Evolutionary conservation across 768 basidiomycete species (phyloP).

Genomic region (Pholiota molesta): DNA sequence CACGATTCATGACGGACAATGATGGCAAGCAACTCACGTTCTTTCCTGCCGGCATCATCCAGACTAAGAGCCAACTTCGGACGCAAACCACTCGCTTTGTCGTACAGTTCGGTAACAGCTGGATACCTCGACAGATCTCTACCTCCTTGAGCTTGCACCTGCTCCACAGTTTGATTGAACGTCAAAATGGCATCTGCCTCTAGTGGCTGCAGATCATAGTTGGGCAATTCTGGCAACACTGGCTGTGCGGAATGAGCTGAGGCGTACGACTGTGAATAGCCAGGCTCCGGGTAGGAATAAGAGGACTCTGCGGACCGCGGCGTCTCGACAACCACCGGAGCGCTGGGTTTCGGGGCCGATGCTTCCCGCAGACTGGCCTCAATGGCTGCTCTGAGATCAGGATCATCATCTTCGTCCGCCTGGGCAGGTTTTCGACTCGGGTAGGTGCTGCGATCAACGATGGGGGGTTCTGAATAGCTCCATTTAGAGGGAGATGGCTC

Average conservation of each 20-base stretch:
- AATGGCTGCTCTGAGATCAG: conserved; percentile 90
- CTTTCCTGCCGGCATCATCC: conserved; percentile 85
- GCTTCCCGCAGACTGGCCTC: conserved; percentile 93
- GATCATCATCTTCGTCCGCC: conserved; percentile 78
- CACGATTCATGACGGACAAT: not conserved
- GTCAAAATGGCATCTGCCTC: conserved; percentile 89
- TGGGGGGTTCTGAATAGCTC: conserved; percentile 72
- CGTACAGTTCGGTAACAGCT: conserved; percentile 81
- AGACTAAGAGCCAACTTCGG: conserved; percentile 84
- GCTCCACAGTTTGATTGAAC: conserved; percentile 89
- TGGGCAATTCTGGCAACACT: conserved; percentile 59
- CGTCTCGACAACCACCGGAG: conserved; percentile 64
- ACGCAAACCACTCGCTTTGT: conserved; percentile 76
- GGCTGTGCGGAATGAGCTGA: conserved; percentile 40
- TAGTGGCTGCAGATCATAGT: conserved; percentile 77
- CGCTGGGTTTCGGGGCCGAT: conserved; percentile 76
- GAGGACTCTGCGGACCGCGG: conserved; percentile 46
- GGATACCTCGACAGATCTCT: conserved; percentile 81
- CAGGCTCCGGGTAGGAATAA: conserved; percentile 36
- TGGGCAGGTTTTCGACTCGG: conserved; percentile 31
- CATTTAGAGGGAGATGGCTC: conserved; percentile 58
- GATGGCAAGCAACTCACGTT: conserved; percentile 50
- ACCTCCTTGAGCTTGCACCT: conserved; percentile 77
- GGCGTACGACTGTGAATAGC: conserved; percentile 51
- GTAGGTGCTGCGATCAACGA: conserved; percentile 58